phyloP scores from a whole-genome alignment of 148 eudicot genomes.

The Cornus florida region DNA sequence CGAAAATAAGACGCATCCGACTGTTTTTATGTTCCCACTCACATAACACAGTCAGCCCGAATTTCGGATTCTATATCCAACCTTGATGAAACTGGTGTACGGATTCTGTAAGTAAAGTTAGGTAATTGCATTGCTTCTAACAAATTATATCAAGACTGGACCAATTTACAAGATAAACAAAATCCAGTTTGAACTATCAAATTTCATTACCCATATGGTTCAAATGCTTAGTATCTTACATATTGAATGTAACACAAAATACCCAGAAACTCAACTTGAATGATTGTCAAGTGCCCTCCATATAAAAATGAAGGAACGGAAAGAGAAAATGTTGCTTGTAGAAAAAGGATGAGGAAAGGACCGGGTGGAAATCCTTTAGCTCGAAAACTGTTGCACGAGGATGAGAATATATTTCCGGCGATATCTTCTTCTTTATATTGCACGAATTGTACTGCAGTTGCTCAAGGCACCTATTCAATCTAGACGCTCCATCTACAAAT shows the following conservation, averaged over 20 bases:
- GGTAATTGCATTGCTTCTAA: too few species aligned
- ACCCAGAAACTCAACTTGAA: not conserved
- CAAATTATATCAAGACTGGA: too few species aligned
- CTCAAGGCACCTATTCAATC: constrained; percentile 40
- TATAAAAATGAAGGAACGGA: not conserved
- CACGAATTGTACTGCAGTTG: not conserved
- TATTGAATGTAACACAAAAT: not conserved
- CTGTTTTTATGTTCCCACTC: too few species aligned
- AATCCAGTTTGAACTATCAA: too few species aligned
- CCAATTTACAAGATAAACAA: too few species aligned
- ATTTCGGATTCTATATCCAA: too few species aligned
- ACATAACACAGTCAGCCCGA: too few species aligned
- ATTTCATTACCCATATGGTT: too few species aligned
- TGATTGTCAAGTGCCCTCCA: not conserved
- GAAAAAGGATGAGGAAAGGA: not conserved
- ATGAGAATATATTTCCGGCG: too few species aligned
- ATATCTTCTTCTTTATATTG: not conserved
- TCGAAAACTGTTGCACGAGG: not conserved
- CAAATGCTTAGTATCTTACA: not conserved
- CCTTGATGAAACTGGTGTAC: too few species aligned
- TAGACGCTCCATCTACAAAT: constrained; percentile 71
- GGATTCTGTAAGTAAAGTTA: too few species aligned
- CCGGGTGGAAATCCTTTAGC: not conserved
- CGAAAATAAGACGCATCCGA: too few species aligned
- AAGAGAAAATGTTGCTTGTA: not conserved